phyloP scores from a whole-genome alignment of 2,329 filamentous ascomycete genomes.

The Xylariaceae sp. region DNA sequence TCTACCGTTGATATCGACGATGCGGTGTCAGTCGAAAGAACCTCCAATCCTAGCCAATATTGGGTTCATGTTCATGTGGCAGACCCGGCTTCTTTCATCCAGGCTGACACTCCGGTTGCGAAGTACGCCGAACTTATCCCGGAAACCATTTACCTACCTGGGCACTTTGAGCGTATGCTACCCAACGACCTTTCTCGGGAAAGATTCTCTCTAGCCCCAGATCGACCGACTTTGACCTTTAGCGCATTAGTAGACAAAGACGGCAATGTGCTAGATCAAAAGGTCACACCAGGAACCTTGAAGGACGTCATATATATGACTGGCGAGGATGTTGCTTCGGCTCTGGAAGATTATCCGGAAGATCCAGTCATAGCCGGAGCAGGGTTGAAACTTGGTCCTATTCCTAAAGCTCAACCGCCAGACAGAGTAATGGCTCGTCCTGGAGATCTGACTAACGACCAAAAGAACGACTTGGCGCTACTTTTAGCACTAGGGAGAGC shows the following conservation, averaged over 20 bases:
- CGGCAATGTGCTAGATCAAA: conserved; percentile 57
- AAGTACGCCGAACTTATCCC: conserved; percentile 63
- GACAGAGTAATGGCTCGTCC: conserved; percentile 48
- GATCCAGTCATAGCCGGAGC: conserved; percentile 29
- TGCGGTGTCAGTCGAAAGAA: conserved; percentile 70
- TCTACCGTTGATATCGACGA: conserved; percentile 76
- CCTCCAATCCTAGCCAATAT: conserved; percentile 55
- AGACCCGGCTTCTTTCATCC: conserved; percentile 73
- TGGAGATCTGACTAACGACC: conserved; percentile 45
- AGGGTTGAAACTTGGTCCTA: conserved; percentile 40
- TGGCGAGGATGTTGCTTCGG: conserved; percentile 50
- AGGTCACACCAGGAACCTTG: conserved; percentile 57
- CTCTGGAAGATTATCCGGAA: conserved; percentile 42
- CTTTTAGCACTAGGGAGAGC: conserved; percentile 53
- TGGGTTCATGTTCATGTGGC: conserved; percentile 82
- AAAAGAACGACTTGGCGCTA: conserved; percentile 50
- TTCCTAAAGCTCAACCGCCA: conserved; percentile 28
- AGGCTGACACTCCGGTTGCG: conserved; percentile 59
- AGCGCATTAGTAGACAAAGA: conserved; percentile 58
- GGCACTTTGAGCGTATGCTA: conserved; percentile 62
- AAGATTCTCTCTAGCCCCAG: conserved; percentile 56
- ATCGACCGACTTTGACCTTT: conserved; percentile 61
- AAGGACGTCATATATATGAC: conserved; percentile 60
- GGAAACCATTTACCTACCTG: conserved; percentile 62
- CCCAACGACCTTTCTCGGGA: conserved; percentile 51